A percentile compares a stretch with the other conserved stretches of the same genome.
These are phyloP conservation scores for Eutrema heterophyllum DNA, from an alignment of 345 rosid genomes.

Conservation along the genomic window DNA sequence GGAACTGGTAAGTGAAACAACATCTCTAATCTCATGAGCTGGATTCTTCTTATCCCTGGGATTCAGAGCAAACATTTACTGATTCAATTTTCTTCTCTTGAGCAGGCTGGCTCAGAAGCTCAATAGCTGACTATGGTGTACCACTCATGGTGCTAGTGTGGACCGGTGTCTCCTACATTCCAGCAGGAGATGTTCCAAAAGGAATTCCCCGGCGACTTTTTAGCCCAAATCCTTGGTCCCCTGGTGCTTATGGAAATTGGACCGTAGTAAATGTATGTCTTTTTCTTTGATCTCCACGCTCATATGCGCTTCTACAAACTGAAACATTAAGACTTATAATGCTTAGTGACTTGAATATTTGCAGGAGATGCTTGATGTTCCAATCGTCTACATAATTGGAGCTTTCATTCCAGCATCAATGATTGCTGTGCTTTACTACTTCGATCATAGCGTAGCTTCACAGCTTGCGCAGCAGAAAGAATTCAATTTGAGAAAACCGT, in stretches of 20 bases:
- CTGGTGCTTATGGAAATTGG: conserved; percentile 90
- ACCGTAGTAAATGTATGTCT: conserved; percentile 59
- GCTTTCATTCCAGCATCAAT: conserved; percentile 93
- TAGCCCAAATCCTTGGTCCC: conserved; percentile 98
- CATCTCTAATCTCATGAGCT: conserved; percentile 10
- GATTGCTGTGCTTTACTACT: conserved; percentile 95
- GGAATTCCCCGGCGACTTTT: conserved; percentile 90
- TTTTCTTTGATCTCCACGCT: neutral
- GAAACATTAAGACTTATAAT: neutral
- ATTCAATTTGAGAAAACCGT: conserved; percentile 86
- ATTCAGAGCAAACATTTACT: conserved; percentile 9
- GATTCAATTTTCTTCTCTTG: conserved; percentile 20
- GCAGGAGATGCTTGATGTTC: conserved; percentile 85
- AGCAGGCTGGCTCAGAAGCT: conserved; percentile 80
- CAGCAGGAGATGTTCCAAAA: conserved; percentile 62
- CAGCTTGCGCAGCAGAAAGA: conserved; percentile 95
- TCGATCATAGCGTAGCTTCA: conserved; percentile 97
- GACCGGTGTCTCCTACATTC: conserved; percentile 88
- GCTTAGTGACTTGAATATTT: neutral
- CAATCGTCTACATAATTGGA: conserved; percentile 75
- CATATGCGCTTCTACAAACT: neutral
- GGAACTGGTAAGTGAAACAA: conserved; percentile 64
- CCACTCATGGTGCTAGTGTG: conserved; percentile 94
- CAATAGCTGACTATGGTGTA: conserved; percentile 91
- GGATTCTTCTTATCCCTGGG: conserved; percentile 18